Evolutionary conservation across 257 asterid genomes (phyloP), one percentile per base, ranked within the genome.

Genomic region (Solanum habrochaites): DNA sequence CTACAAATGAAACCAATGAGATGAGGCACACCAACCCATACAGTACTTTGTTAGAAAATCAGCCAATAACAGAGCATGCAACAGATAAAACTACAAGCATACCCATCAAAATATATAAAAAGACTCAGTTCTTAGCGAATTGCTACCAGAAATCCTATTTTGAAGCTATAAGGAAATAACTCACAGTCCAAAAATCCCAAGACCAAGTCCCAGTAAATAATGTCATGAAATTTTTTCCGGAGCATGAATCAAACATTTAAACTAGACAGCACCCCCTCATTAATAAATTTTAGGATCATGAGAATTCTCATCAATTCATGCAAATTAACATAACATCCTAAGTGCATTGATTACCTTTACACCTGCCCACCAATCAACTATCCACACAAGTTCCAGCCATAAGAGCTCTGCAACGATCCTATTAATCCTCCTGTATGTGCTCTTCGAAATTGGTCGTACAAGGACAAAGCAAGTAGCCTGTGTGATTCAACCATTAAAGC

Each of bases 351-450:
- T 62, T 62, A 97, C 99, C 99, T 97, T 94, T 70, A 97, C 95
- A 67, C 93, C 93, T 78, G 98, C 99, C 99, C 98, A 97, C 99
- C 99, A 95, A 90, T 97, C 98, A 66, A 95, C 90, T 60, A 97
- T 89, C 99, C 99, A 97, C 45, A 97, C 95, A 13, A 95, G 98
- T 95, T 97, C 98, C 87, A 97, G 94, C 99, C 99, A 97, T 88
- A 97, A 47, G 40, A 94, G 92, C 73, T 97, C 98, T 1, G 95
- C 96, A 70, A 95, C 89, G 91, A 89, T 92, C 86, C 96, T 87
- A 86, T 97, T 97, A 66, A 95, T 90, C 94, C 95, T 95, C 93
- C 98, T 88, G 88, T 94, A 95, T 49, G 88, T 90, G 91, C 88
- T 97, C 95, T 93, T 97, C n/a, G 98, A 95, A 25, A 94, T 16